These are phyloP conservation scores for Akebia trifoliata DNA, from an alignment of 164 flowering plant species.

Conservation along the genomic window DNA sequence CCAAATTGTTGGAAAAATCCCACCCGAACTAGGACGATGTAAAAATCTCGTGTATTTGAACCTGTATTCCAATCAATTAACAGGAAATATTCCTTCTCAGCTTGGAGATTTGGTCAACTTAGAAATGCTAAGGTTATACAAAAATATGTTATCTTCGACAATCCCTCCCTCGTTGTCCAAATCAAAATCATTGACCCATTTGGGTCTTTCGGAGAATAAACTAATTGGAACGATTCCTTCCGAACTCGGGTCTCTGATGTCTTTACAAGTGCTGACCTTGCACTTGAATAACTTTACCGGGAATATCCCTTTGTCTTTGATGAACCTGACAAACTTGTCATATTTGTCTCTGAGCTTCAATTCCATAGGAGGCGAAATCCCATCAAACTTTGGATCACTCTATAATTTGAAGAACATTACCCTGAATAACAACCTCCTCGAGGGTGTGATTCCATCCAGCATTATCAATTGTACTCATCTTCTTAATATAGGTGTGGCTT, in stretches of 20 bases:
- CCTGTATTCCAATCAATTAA: slow-evolving; percentile 39
- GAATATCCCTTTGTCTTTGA: slow-evolving; percentile 45
- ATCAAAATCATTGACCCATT: slow-evolving; percentile 33
- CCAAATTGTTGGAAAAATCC: slow-evolving; percentile 43
- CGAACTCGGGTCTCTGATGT: slow-evolving; percentile 46
- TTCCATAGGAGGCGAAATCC: slow-evolving; percentile 48
- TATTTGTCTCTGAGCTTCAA: slow-evolving; percentile 42
- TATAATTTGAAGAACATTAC: slow-evolving; percentile 40
- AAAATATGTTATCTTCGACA: slow-evolving; percentile 42
- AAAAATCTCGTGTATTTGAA: slow-evolving; percentile 37
- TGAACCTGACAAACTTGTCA: slow-evolving; percentile 43
- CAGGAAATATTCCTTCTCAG: slow-evolving; percentile 55
- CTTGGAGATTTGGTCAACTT: slow-evolving; percentile 42
- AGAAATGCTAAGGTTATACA: slow-evolving; percentile 31
- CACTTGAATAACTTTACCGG: slow-evolving; percentile 56
- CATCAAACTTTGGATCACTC: slow-evolving; percentile 47
- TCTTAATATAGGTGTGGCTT: slow-evolving; percentile 19
- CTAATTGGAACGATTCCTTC: slow-evolving; percentile 46
- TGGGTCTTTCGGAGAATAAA: slow-evolving; percentile 51
- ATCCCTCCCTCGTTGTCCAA: slow-evolving; percentile 48
- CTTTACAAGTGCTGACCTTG: slow-evolving; percentile 41
- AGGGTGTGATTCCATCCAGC: slow-evolving; percentile 62
- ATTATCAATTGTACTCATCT: slow-evolving; percentile 59
- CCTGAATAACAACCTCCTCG: slow-evolving; percentile 34
- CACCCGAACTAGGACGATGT: slow-evolving; percentile 53